phyloP scores from a whole-genome alignment of 257 asterid species.

The Jaltomata sinuosa region DNA sequence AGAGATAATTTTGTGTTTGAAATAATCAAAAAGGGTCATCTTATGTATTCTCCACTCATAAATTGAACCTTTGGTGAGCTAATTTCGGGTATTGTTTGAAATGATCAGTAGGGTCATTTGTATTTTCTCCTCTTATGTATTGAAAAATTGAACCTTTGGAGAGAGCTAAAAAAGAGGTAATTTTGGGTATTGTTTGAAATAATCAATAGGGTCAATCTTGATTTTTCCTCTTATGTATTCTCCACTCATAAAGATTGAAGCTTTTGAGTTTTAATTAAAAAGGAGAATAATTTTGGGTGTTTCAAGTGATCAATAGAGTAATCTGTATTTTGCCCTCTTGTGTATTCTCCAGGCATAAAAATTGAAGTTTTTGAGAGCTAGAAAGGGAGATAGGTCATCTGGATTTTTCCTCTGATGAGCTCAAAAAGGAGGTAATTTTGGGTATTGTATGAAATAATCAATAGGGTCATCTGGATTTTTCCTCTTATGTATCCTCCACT shows the following conservation, averaged over 20 bases:
- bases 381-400: conserved; percentile 15
- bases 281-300: background rate
- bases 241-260: conserved; percentile 1
- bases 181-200: background rate
- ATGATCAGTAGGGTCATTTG: conserved; percentile 28
- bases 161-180: background rate
- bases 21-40: conserved; percentile 30
- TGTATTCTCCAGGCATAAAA: conserved; percentile 12
- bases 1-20: background rate
- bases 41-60: conserved; percentile 48
- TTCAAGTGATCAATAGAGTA: conserved; percentile 29
- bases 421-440: background rate
- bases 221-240: conserved; percentile 11
- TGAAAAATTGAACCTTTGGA: background rate
- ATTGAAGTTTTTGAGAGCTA: conserved; percentile 12
- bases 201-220: conserved; percentile 37
- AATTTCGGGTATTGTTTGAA: background rate
- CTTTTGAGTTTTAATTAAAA: conserved; percentile 9
- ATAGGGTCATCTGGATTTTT: conserved; percentile 47
- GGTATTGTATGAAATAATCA: background rate
- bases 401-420: conserved; percentile 25
- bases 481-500: background rate
- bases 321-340: background rate
- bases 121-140: background rate
- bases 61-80: background rate